phyloP scores from a whole-genome alignment of 2,329 filamentous ascomycete genomes.

The Claviceps paspali region DNA sequence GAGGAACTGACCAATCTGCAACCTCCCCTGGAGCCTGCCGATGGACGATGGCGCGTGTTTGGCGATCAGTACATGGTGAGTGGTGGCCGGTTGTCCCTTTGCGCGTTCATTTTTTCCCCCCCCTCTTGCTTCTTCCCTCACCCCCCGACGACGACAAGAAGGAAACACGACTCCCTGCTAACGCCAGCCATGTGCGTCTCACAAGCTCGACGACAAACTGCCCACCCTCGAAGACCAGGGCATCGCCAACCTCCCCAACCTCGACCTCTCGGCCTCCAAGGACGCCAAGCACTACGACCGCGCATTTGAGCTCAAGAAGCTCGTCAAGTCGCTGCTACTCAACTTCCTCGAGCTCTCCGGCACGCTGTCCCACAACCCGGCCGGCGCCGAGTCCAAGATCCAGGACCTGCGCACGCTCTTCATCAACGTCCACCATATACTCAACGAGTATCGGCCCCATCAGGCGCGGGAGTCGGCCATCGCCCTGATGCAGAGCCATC shows the following conservation, averaged over 20 bases:
- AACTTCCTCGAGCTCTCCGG: slow-evolving; percentile 80
- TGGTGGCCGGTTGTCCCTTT: not conserved
- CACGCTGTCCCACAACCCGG: slow-evolving; percentile 13
- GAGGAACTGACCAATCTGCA: slow-evolving; percentile 62
- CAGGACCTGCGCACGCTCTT: slow-evolving; percentile 67
- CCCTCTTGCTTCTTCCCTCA: not conserved
- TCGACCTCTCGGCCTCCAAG: slow-evolving; percentile 23
- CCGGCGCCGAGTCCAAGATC: slow-evolving; percentile 52
- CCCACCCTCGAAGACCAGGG: slow-evolving; percentile 54
- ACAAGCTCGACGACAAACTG: slow-evolving; percentile 46
- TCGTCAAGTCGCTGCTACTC: slow-evolving; percentile 72
- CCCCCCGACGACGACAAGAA: no score
- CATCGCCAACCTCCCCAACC: slow-evolving; percentile 48
- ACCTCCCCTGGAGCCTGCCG: slow-evolving; percentile 59
- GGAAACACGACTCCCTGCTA: no score
- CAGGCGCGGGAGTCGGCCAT: slow-evolving; percentile 84
- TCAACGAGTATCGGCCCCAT: slow-evolving; percentile 89
- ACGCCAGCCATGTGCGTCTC: no score
- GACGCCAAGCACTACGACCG: slow-evolving; percentile 45
- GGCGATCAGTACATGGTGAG: slow-evolving; percentile 47
- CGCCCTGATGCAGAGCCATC: slow-evolving; percentile 70
- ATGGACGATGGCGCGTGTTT: slow-evolving; percentile 62
- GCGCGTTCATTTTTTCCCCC: not conserved
- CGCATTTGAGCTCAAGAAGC: slow-evolving; percentile 54
- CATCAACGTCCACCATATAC: slow-evolving; percentile 80